Conservation (phyloP, 306 rosid species). For the Cucurbita ficifolia region DNA sequence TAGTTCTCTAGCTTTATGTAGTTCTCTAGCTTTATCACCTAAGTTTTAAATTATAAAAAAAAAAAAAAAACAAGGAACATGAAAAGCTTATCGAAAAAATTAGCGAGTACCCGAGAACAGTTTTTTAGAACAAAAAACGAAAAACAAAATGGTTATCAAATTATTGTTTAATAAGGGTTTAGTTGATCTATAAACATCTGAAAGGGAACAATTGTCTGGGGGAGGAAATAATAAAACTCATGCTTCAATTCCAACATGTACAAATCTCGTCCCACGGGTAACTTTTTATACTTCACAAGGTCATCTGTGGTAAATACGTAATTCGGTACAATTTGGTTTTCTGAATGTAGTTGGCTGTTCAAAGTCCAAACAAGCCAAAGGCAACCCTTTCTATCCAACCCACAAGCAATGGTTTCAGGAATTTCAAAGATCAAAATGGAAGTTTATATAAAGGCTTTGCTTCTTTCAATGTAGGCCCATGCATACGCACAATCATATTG, state of each 20-base stretch:
- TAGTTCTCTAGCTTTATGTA: no score
- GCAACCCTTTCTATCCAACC: neutral
- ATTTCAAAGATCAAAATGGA: neutral
- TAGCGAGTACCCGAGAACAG: no score
- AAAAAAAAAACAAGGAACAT: no score
- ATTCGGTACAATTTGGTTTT: neutral
- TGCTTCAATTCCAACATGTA: neutral
- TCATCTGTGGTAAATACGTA: neutral
- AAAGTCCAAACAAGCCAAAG: neutral
- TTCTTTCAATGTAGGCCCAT: neutral
- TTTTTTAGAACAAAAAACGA: neutral
- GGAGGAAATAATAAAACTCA: neutral
- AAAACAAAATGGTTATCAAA: neutral
- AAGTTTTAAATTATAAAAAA: no score
- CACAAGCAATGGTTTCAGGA: neutral
- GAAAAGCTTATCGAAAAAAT: no score
- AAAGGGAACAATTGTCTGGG: neutral
- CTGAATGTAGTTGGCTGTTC: neutral
- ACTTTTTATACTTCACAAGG: neutral
- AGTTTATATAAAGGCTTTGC: neutral
- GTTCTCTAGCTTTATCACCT: no score
- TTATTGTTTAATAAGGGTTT: neutral
- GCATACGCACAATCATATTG: neutral
- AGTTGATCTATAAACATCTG: neutral
- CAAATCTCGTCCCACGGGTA: neutral